Evolutionary conservation across 352 stramenopile genomes (phyloP).

Genomic region (Thalassiosira mediterranea): DNA sequence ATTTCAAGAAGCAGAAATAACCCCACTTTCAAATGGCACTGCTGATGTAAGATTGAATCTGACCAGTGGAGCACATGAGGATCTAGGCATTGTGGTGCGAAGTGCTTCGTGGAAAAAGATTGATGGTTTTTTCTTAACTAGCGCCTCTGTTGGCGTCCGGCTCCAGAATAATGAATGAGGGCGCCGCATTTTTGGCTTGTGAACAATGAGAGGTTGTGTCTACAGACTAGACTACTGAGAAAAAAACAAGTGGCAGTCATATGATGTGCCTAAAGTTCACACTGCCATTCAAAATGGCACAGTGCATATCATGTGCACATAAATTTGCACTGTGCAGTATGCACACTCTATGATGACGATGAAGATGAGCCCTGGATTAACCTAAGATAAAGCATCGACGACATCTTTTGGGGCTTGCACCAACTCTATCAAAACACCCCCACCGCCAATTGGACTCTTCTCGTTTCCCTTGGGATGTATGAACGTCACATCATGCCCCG

Average conservation of each 20-base stretch:
- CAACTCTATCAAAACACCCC: conserved; percentile 96
- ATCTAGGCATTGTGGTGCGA: conserved; percentile 38
- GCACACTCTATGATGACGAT: too few relatives aligned
- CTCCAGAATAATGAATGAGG: background rate
- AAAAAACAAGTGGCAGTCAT: too few relatives aligned
- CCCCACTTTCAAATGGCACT: conserved; percentile 69
- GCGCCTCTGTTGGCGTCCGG: conserved; percentile 39
- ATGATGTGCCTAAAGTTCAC: too few relatives aligned
- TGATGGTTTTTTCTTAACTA: conserved; percentile 63
- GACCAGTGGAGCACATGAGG: conserved; percentile 38
- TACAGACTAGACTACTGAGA: too few relatives aligned
- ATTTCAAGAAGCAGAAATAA: conserved; percentile 82
- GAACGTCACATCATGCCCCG: conserved; percentile 97
- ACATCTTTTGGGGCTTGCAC: conserved; percentile 94
- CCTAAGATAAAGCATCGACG: conserved; percentile 88
- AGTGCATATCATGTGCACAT: too few relatives aligned
- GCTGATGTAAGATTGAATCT: conserved; percentile 65
- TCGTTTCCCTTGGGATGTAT: conserved; percentile 98
- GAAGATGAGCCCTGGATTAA: too few relatives aligned
- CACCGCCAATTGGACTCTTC: conserved; percentile 88
- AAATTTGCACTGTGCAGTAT: too few relatives aligned
- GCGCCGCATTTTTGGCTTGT: too few relatives aligned
- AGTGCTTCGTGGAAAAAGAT: conserved; percentile 61
- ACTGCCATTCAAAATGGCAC: too few relatives aligned
- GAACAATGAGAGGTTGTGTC: too few relatives aligned